Base-by-base conservation (phyloP, 2,329 filamentous ascomycete species). In the Alternaria tenuissima region DNA sequence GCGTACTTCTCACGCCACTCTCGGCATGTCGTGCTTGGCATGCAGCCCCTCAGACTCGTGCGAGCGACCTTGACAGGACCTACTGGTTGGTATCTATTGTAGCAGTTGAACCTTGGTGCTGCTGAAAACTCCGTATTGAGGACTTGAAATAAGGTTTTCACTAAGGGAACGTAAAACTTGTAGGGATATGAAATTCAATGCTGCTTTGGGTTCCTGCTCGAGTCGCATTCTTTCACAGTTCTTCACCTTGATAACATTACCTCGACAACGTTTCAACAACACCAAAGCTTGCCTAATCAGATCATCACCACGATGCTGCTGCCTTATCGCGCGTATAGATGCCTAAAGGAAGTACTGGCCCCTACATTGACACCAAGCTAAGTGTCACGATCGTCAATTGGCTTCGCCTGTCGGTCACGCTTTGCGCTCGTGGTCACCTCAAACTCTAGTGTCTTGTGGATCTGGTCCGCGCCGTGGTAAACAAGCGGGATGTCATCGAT, bases 371-470 rank as follows among this genome's bases (percentile, higher is more conserved):
- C 20, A 32, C 28, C 44, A 47, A 47, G 44, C 44, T 47, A 47
- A 28, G 18, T 47, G n/a, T 36, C 5, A 36, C 32, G 14, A 36
- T 47, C 43, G n/a, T 32, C 43, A 47, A 30, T 47, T 32, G n/a
- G 43, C 26, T 47, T 47, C 43, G 43, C 26, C 43, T n/a, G 28
- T 47, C 43, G 43, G 26, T 30, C 26, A n/a, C 43, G n/a, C 43
- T 4, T 47, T 12, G 43, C 43, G 3, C 26, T 47, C 43, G 26
- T 47, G 16, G 43, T 47, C 43, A 47, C 26, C 16, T 47, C 20
- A 47, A 47, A 32, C 43, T 47, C 43, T 20, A 47, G 43, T 28
- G 43, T 47, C 43, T 47, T 47, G 26, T 47, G 43, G 26, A 47
- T 47, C 26, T 47, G 43, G 2, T 47, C 43, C 43, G 43, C 43